A percentile compares a stretch with the other conserved stretches of the same genome.
Conservation (phyloP, 176 grass and related monocot species). For the Elymus sibiricus region DNA sequence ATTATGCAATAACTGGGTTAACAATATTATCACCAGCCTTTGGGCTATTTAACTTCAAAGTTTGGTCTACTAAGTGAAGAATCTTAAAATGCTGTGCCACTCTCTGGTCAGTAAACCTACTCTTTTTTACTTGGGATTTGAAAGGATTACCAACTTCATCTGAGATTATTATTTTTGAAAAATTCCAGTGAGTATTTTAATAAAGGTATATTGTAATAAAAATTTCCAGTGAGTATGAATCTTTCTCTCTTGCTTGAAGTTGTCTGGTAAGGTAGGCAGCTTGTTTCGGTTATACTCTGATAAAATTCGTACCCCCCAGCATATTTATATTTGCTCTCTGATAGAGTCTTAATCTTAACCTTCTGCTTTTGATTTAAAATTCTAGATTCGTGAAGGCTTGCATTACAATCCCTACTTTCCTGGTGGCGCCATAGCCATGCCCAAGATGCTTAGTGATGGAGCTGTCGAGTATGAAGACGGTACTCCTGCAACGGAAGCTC, state of each 20-base stretch:
- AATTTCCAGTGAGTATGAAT: background rate
- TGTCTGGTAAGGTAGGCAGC: background rate
- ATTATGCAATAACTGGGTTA: background rate
- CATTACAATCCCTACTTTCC: slow-evolving; percentile 99
- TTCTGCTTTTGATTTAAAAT: slow-evolving; percentile 28
- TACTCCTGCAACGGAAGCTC: slow-evolving; percentile 88
- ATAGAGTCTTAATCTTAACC: background rate
- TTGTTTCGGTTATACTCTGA: background rate
- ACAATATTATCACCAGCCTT: background rate
- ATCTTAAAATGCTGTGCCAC: background rate
- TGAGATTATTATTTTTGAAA: background rate
- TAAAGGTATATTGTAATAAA: background rate
- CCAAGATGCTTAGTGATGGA: slow-evolving; percentile 98
- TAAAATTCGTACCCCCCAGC: background rate
- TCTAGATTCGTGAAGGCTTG: slow-evolving; percentile 92
- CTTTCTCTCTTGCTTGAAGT: background rate
- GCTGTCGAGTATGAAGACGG: slow-evolving; percentile 94
- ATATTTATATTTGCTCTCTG: background rate
- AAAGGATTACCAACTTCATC: background rate
- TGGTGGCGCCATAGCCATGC: slow-evolving; percentile 99
- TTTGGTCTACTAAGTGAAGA: background rate
- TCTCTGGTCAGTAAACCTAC: background rate
- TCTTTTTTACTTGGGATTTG: background rate
- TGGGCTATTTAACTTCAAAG: background rate
- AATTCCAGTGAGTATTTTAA: background rate